phyloP scores from a whole-genome alignment of 306 rosid genomes.

The Prunus campanulata region DNA sequence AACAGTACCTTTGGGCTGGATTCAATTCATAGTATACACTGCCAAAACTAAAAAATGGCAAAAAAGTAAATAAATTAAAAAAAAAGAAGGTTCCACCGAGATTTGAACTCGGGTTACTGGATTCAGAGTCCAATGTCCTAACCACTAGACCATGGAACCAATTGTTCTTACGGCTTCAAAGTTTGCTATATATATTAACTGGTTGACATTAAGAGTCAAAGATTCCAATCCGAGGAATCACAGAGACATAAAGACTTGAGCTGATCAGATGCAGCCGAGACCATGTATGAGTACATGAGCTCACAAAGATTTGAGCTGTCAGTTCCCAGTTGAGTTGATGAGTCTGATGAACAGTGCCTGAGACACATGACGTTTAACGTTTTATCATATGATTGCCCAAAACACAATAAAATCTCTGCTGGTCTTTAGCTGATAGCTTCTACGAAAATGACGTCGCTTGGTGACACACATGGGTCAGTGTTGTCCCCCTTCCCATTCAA shows the following conservation, averaged over 20 bases:
- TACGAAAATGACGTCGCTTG: neutral
- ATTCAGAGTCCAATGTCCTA: slow-evolving; percentile 26
- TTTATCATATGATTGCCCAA: too few species aligned
- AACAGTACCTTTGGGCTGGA: too few species aligned
- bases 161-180: accelerated
- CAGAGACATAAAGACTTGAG: neutral
- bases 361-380: too few species aligned
- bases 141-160: slow-evolving; percentile 21
- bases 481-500: neutral
- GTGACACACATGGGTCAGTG: neutral
- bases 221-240: neutral
- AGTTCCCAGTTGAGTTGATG: neutral
- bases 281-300: neutral
- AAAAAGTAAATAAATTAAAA: neutral
- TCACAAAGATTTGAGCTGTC: neutral
- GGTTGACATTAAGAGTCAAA: neutral
- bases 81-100: slow-evolving; percentile 12
- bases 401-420: too few species aligned
- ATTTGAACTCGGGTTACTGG: slow-evolving; percentile 23
- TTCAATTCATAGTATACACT: neutral
- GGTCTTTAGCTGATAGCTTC: too few species aligned
- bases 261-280: neutral
- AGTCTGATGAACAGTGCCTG: too few species aligned
- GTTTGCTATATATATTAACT: neutral
- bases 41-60: neutral